Base-by-base conservation (phyloP, 1,284 basidiomycete species). In the Sporisorium scitamineum region DNA sequence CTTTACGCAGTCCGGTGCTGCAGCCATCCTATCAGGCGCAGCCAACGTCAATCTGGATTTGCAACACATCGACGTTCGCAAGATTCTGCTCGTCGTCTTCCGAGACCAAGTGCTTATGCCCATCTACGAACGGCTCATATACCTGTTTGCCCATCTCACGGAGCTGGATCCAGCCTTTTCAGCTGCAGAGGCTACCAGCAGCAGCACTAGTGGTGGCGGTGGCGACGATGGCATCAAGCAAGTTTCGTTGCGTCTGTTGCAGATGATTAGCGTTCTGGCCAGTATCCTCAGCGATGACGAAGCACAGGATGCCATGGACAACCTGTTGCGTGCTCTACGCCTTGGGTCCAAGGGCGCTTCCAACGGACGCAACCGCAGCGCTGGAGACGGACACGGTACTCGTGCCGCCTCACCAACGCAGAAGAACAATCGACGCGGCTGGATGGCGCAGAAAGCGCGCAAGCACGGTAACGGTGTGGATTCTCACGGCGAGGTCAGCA, bases 1-100 rank as follows among this genome's bases (percentile, higher is more conserved):
- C 29, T 51, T 66, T n/a, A 45, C 59, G 2, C 59, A 61, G 41
- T 62, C 69, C 0, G 59, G 59, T 14, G 62, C 55, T 4, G 59
- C 62, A 29, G 32, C 59, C 8, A 34, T 62, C n/a, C 45, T 71
- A 16, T 61, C 59, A n/a, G 57, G 54, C 16, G 51, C 58, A 10
- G 56, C 53, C 11, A 58, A 44, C 27, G 29, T 45, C 26, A 45
- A 57, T 8, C 9, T 18, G 18, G 67, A 54, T n/a, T 3, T 54
- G 39, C 69, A 74, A 31, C 63, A 60, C 42, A 92, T 95, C 70
- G 93, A 95, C 76, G 91, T 95, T 26, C 90, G 94, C 39, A 90
- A 90, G 18, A 88, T 94, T 26, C 91, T 93, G 0, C 88, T 95
- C 13, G 89, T 90, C 41, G 90, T 91, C 5, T 95, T 95, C 84